These are phyloP conservation scores for Osmanthus fragrans DNA, from an alignment of 257 asterid genomes.

Conservation along the genomic window DNA sequence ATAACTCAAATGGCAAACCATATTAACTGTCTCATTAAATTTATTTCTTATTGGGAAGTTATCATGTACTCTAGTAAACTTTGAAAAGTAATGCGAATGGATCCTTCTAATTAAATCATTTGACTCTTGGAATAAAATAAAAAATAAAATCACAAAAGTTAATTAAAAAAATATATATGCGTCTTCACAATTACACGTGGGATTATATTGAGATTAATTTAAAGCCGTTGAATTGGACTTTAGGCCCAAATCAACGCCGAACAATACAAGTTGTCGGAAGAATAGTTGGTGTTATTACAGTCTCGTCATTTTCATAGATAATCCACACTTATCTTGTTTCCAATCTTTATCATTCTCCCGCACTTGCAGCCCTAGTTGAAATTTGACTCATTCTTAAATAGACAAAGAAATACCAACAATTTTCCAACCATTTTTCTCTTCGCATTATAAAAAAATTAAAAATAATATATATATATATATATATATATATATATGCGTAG, in stretches of 20 bases:
- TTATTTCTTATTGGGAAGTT: no score
- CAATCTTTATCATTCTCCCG: no score
- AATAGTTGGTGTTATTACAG: not conserved
- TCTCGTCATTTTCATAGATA: conserved; percentile 1
- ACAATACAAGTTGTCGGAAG: not conserved
- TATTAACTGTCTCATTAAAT: no score
- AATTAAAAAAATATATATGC: no score
- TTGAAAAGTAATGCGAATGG: not conserved
- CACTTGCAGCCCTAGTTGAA: not conserved
- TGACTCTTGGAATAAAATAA: not conserved
- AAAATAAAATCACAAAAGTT: no score
- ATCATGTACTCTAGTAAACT: no score
- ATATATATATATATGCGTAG: no score
- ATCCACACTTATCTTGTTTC: not conserved
- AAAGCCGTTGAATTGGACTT: conserved; percentile 23
- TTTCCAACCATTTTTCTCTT: no score
- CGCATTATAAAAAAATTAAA: no score
- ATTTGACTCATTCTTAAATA: not conserved
- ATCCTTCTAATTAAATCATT: not conserved
- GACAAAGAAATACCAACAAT: not conserved
- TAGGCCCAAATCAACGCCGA: not conserved
- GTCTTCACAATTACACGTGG: not conserved
- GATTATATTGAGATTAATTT: not conserved
- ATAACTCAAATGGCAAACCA: no score
- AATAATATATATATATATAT: no score